phyloP scores from a whole-genome alignment of 2,329 filamentous ascomycete genomes.

The Penicillium sclerotiorum region DNA sequence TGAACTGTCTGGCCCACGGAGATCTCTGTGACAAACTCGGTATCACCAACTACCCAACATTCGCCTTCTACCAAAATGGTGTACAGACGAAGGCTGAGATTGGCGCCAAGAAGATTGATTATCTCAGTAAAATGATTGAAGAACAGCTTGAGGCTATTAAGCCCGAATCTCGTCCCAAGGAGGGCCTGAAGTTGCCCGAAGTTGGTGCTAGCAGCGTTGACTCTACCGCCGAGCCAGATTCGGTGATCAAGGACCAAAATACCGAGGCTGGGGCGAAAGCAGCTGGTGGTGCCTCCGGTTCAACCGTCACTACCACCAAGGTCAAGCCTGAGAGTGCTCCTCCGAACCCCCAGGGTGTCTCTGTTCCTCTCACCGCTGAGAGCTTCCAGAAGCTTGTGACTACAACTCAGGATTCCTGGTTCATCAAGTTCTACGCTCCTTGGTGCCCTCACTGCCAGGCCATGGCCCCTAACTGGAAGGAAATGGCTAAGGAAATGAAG shows the following conservation, averaged over 20 bases:
- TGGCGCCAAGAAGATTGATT: constrained; percentile 68
- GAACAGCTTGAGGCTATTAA: constrained; percentile 73
- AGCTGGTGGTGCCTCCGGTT: too few relatives aligned
- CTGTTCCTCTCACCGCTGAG: constrained; percentile 75
- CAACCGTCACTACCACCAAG: constrained; percentile 38
- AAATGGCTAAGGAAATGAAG: constrained; percentile 89
- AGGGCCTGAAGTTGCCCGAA: constrained; percentile 69
- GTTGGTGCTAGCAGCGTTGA: constrained; percentile 63
- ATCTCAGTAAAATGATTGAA: constrained; percentile 73
- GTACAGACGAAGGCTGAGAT: constrained; percentile 63
- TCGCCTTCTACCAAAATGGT: constrained; percentile 79
- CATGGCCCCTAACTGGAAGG: constrained; percentile 85
- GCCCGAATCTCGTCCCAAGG: constrained; percentile 75
- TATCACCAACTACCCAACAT: constrained; percentile 73
- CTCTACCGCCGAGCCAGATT: constrained; percentile 40
- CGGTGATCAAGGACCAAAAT: constrained; percentile 47
- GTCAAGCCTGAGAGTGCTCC: constrained; percentile 57
- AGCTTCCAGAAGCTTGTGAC: constrained; percentile 85
- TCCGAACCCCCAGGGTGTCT: constrained; percentile 75
- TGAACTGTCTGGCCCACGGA: constrained; percentile 83
- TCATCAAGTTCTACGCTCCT: constrained; percentile 97
- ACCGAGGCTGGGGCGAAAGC: too few relatives aligned
- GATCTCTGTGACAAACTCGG: constrained; percentile 73
- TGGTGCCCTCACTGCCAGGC: constrained; percentile 97
- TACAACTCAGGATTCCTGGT: constrained; percentile 88